phyloP scores from a whole-genome alignment of 2,329 filamentous ascomycete species.

The Metarhizium album region DNA sequence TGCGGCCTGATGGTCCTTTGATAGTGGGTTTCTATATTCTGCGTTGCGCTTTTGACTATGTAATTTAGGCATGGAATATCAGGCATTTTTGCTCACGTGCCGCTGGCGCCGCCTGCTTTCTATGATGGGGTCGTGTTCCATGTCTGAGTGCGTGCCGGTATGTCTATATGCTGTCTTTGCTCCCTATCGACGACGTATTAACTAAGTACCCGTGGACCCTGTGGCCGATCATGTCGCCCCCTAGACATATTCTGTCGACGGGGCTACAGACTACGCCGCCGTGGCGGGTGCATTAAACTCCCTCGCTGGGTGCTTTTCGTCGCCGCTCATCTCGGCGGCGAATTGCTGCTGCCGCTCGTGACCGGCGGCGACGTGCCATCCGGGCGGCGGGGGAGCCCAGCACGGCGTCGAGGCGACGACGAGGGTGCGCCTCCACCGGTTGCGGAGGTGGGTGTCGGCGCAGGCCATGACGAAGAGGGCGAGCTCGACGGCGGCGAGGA shows the following conservation, averaged over 20 bases:
- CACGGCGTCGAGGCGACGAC: conserved; percentile 5
- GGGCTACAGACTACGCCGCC: not conserved
- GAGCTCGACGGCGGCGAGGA: conserved; percentile 23
- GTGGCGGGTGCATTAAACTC: not conserved
- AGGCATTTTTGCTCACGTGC: too few species aligned
- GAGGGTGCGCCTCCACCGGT: conserved; percentile 7
- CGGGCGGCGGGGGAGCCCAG: not conserved
- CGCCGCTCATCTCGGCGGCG: not conserved
- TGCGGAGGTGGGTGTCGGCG: conserved; percentile 24
- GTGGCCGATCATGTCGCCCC: too few species aligned
- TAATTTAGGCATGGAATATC: too few species aligned
- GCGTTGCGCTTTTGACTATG: too few species aligned
- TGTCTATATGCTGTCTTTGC: too few species aligned
- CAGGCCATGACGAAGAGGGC: conserved; percentile 29
- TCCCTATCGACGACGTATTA: too few species aligned
- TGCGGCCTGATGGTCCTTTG: not conserved
- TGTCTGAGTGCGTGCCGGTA: too few species aligned
- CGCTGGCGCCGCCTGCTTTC: too few species aligned
- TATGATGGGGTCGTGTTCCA: too few species aligned
- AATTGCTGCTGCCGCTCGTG: not conserved
- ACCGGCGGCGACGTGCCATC: not conserved
- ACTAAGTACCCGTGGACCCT: too few species aligned
- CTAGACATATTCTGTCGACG: too few species aligned
- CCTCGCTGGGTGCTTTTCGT: not conserved
- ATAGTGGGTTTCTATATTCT: too few species aligned